Evolutionary conservation across 371 early-diverging fungal species (phyloP).

Genomic region (Rhizopus arrhizus): DNA sequence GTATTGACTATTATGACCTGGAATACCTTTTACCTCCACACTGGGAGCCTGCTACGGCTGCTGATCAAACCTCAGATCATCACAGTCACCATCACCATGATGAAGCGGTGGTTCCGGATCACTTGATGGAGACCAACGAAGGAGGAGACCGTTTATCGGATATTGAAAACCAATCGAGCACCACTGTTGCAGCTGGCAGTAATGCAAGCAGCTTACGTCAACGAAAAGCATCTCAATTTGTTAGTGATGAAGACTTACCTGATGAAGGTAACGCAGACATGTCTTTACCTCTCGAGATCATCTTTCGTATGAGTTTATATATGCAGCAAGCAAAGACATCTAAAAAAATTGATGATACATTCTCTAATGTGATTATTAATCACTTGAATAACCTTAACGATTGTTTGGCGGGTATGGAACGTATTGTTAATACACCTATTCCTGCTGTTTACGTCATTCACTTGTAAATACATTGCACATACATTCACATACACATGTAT

Average conservation of each 20-base stretch:
- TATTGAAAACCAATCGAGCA: slow-evolving; percentile 11
- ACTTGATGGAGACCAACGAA: slow-evolving; percentile 18
- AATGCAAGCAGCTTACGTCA: not conserved
- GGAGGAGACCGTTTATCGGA: slow-evolving; percentile 23
- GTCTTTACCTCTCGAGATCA: slow-evolving; percentile 64
- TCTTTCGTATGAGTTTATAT: slow-evolving; percentile 59
- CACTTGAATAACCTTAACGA: slow-evolving; percentile 63
- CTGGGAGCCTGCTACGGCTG: slow-evolving; percentile 49
- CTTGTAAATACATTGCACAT: slow-evolving; percentile 40
- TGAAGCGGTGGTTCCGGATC: slow-evolving; percentile 1
- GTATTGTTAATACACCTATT: slow-evolving; percentile 79
- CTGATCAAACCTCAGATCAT: slow-evolving; percentile 27
- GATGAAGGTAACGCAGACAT: slow-evolving; percentile 46
- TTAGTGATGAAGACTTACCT: slow-evolving; percentile 46
- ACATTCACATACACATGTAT: not conserved
- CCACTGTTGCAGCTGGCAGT: not conserved
- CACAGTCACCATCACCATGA: slow-evolving; percentile 6
- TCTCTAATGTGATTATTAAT: slow-evolving; percentile 52
- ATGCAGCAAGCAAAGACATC: slow-evolving; percentile 50
- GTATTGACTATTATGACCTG: slow-evolving; percentile 58
- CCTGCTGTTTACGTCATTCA: slow-evolving; percentile 81
- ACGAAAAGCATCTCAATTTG: slow-evolving; percentile 18
- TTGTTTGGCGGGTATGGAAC: slow-evolving; percentile 68
- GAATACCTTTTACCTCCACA: slow-evolving; percentile 56
- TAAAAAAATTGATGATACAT: slow-evolving; percentile 53